A percentile compares a stretch with the other conserved stretches of the same genome.
These are phyloP conservation scores for Zostera marina DNA, from an alignment of 116 monocot species.

Conservation along the genomic window DNA sequence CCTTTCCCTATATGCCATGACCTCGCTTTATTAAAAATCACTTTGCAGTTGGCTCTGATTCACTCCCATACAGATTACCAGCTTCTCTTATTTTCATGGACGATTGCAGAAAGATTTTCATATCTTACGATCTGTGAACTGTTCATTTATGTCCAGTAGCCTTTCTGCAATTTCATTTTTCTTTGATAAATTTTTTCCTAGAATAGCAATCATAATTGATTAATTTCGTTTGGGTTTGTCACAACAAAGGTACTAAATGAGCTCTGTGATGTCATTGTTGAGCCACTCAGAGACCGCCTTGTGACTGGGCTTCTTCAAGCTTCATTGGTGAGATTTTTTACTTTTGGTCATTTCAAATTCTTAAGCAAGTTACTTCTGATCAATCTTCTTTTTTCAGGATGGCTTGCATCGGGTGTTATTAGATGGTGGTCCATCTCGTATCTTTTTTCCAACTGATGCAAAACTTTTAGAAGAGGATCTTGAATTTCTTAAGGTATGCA, in stretches of 20 bases:
- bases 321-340: conserved; percentile 45
- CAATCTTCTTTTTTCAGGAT: conserved; percentile 30
- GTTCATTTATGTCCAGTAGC: too few relatives aligned
- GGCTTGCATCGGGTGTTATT: conserved; percentile 69
- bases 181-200: neutral
- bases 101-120: too few relatives aligned
- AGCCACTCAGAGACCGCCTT: conserved; percentile 75
- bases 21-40: too few relatives aligned
- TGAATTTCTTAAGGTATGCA: conserved; percentile 75
- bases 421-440: conserved; percentile 75
- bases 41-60: too few relatives aligned
- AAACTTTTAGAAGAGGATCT: conserved; percentile 82
- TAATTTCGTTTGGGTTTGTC: neutral
- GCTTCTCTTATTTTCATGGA: too few relatives aligned
- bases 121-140: neutral
- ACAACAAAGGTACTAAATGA: conserved; percentile 61
- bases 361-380: neutral
- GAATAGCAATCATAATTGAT: neutral
- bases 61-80: too few relatives aligned
- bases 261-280: conserved; percentile 85
- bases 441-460: conserved; percentile 70
- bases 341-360: neutral
- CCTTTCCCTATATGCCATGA: too few relatives aligned
- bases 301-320: conserved; percentile 96
- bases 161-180: too few relatives aligned